Evolutionary conservation across 2,329 filamentous ascomycete species (phyloP), one percentile per base, ranked within the genome.

Genomic region (Colletotrichum phormii): DNA sequence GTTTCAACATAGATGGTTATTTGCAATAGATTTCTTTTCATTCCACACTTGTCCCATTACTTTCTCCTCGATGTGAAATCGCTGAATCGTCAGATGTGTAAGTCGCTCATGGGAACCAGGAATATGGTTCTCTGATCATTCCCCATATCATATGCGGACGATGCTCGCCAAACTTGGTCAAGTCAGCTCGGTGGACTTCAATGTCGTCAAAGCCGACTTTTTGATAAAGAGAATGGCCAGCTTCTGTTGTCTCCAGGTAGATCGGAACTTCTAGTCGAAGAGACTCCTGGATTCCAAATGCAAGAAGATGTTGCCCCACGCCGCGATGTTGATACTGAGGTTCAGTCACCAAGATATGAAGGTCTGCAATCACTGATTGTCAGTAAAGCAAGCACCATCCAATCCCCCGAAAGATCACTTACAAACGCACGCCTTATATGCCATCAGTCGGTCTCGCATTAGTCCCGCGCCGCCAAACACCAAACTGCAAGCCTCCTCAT

Each of bases 271-370:
- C 79, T 0, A 83, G 77, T 5, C 77, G 71, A 59, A 83, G 81
- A 12, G 83, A 81, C 73, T 84, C 78, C 6, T 77, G 77, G 6
- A 78, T 75, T 2, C 82, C 81, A 78, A 80, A 82, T 29, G 78
- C 64, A 35, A 85, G 63, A 64, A 84, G 75, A 74, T 82, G 72
- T 12, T 76, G 76, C 2, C 76, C 82, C 12, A 81, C 80, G 5
- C 82, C 83, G 7, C 79, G 79, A 53, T 77, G 77, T 57, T 83
- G 82, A 62, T 82, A 80, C 6, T 78, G 76, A 2, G 82, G 78
- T 42, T 82, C 77, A 3, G 82, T 84, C 33, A 83, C 80, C 35
- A 84, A 77, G 0, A 82, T 75, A 61, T 82, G 81, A 1, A 84
- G 75, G 61, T 83, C 82, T 83, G 4, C 6, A 7, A 3, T 26